Evolutionary conservation across 768 basidiomycete genomes (phyloP).

Genomic region (Rhodocollybia butyracea): DNA sequence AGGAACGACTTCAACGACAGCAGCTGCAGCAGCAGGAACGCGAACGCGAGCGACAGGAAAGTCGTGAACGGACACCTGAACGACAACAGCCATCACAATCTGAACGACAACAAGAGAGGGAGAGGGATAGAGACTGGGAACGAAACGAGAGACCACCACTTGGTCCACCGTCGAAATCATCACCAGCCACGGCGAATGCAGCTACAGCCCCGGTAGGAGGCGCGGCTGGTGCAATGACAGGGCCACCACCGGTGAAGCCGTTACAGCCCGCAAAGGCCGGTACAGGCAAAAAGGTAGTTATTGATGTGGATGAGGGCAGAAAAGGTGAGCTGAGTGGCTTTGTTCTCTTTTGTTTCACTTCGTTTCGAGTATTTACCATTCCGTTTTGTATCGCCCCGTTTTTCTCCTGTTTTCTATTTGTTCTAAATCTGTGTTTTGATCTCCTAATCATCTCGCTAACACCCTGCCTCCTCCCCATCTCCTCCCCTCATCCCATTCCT

Average conservation of each 20-base stretch:
- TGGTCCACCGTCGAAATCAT: constrained; percentile 34
- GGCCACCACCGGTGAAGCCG: constrained; percentile 67
- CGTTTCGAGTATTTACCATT: background rate
- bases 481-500: constrained; percentile 41
- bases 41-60: too few relatives aligned
- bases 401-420: constrained; percentile 16
- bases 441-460: too few relatives aligned
- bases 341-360: background rate
- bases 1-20: background rate
- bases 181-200: constrained; percentile 44
- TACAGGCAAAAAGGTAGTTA: too few relatives aligned
- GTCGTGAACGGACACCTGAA: too few relatives aligned
- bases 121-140: too few relatives aligned
- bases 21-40: background rate
- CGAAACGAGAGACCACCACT: too few relatives aligned
- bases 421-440: constrained; percentile 48
- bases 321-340: background rate
- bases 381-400: background rate
- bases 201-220: constrained; percentile 42
- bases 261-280: constrained; percentile 74
- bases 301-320: constrained; percentile 38
- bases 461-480: too few relatives aligned
- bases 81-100: too few relatives aligned
- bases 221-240: constrained; percentile 47
- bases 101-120: too few relatives aligned